Base-by-base conservation (phyloP, 2,329 filamentous ascomycete genomes). In the Erysiphe neolycopersici region DNA sequence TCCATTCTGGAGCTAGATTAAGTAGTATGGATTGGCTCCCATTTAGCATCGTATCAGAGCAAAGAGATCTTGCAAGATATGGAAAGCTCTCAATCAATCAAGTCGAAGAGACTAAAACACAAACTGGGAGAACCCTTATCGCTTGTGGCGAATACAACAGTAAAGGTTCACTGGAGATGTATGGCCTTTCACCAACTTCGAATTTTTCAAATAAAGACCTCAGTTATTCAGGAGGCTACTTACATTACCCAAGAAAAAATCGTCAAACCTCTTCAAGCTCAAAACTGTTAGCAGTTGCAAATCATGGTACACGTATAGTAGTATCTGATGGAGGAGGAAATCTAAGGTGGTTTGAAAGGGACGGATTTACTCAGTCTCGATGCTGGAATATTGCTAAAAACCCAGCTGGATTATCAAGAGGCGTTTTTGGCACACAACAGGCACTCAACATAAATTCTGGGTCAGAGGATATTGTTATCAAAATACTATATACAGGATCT, bases 81-180 rank as follows among this genome's bases (percentile, higher is more conserved):
- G 67, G 66, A 17, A 63, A 68, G 46, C 60, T 76, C 17, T 69
- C 72, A 11, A 58, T 64, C 44, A 66, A 69, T 44, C 66, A 66
- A 48, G 62, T 72, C 12, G 62, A 58, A 48, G 60, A 62, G 16
- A 65, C 65, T n/a, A 76, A 76, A 50, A 59, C 53, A n/a, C 56
- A 58, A 0, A 52, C 60, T 12, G 68, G 75, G 0, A 66, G 76
- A 39, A 84, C 78, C 0, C 60, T 94, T 22, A 69, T 93, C 43
- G 81, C 83, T 2, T 81, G 79, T 35, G 87, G 85, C 5, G 81
- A 87, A 55, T 94, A 94, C 62, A 91, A 89, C 52, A 82, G 79
- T 30, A 85, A 89, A 58, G 87, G 87, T 0, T 85, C 79, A 0
- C 64, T 95, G 1, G 87, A 95, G 55, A 62, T 93, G n/a, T 93